Evolutionary conservation across 2,329 filamentous ascomycete genomes (phyloP).

Genomic region (Paecilomyces sp.): DNA sequence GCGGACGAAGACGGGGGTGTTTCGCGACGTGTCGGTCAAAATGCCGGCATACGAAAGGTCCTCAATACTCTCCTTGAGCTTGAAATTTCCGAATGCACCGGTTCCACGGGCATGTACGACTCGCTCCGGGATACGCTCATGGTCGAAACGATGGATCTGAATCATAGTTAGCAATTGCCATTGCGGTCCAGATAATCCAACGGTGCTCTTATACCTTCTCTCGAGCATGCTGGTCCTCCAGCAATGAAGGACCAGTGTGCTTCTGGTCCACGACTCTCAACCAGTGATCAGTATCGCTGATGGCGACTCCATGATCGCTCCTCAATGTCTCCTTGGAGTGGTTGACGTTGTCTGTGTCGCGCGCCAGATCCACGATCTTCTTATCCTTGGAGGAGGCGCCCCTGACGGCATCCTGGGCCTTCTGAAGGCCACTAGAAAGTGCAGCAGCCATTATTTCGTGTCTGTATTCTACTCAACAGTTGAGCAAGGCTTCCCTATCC

Average conservation of each 20-base stretch:
- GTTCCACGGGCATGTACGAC: constrained; percentile 61
- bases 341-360: constrained; percentile 52
- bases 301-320: constrained; percentile 69
- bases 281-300: constrained; percentile 71
- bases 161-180: neutral
- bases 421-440: constrained; percentile 21
- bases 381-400: constrained; percentile 19
- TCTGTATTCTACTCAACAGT: neutral
- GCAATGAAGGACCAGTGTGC: constrained; percentile 57
- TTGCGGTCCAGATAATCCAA: neutral
- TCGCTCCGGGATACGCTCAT: constrained; percentile 62
- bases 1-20: constrained; percentile 60
- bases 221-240: constrained; percentile 65
- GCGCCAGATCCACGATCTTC: constrained; percentile 57
- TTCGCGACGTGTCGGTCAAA: constrained; percentile 60
- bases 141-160: constrained; percentile 61
- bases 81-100: constrained; percentile 61
- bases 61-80: constrained; percentile 54
- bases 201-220: constrained; percentile 56
- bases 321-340: constrained; percentile 55
- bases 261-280: constrained; percentile 57
- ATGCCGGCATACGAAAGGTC: constrained; percentile 59
- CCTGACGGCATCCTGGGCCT: constrained; percentile 19
- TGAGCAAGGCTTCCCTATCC: neutral
- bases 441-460: constrained; percentile 16